Percentiles rank a stretch among this genome's conserved stretches.
Conservation (phyloP, 2,329 filamentous ascomycete genomes). For the Colletotrichum chlorophyti region DNA sequence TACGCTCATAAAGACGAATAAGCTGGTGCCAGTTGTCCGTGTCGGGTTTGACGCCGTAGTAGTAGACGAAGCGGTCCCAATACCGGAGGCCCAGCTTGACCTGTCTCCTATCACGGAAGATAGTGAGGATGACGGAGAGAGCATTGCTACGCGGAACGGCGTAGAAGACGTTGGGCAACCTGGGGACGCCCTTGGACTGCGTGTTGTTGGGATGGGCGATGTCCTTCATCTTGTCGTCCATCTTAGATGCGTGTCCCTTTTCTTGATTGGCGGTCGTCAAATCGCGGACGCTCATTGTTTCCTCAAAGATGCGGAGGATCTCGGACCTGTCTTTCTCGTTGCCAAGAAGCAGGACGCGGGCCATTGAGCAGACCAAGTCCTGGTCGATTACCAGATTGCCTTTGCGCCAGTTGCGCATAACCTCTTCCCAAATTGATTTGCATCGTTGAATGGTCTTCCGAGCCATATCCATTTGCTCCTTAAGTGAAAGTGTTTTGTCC, state of each 20-base stretch:
- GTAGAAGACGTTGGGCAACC: conserved; percentile 35
- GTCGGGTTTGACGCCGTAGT: conserved; percentile 73
- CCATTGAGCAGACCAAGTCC: conserved; percentile 81
- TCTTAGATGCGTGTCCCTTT: neutral
- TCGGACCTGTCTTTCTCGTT: conserved; percentile 70
- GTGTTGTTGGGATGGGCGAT: conserved; percentile 29
- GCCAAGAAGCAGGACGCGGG: conserved; percentile 74
- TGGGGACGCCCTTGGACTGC: conserved; percentile 28
- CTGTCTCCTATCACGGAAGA: conserved; percentile 66
- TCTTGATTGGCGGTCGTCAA: conserved; percentile 40
- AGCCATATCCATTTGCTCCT: conserved; percentile 42
- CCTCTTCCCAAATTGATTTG: conserved; percentile 80
- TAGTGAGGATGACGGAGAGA: conserved; percentile 73
- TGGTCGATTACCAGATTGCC: conserved; percentile 79
- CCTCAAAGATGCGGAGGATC: conserved; percentile 77
- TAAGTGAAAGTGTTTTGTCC: conserved; percentile 34
- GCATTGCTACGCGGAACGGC: conserved; percentile 60
- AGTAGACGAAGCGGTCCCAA: conserved; percentile 75
- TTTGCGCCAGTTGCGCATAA: conserved; percentile 76
- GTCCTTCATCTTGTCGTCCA: conserved; percentile 31
- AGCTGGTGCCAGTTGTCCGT: conserved; percentile 72
- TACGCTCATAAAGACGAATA: conserved; percentile 70
- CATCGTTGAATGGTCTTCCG: conserved; percentile 67
- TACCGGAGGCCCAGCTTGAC: conserved; percentile 73
- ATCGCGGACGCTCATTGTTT: conserved; percentile 78